These are phyloP conservation scores for Mucor saturninus DNA, from an alignment of 371 early-diverging fungal genomes.

Conservation along the genomic window DNA sequence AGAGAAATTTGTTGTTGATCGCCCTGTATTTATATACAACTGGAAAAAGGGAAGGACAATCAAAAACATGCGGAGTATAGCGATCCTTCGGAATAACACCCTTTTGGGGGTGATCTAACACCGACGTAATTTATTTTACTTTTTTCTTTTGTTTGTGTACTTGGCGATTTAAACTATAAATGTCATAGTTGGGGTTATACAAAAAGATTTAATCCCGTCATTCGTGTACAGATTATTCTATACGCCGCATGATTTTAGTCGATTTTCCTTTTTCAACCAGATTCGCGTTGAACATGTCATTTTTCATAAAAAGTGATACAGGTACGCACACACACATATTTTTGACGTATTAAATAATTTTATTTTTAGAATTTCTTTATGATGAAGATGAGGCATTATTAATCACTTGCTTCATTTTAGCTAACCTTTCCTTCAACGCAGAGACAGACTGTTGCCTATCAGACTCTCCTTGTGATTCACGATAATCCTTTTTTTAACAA, in stretches of 20 bases:
- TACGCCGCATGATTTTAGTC: background rate
- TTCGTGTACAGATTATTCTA: background rate
- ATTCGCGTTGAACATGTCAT: background rate
- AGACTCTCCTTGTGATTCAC: constrained; percentile 25
- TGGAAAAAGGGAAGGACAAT: too few relatives aligned
- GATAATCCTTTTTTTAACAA: constrained; percentile 5
- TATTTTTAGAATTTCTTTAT: background rate
- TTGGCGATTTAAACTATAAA: too few relatives aligned
- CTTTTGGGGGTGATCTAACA: too few relatives aligned
- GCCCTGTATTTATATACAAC: background rate
- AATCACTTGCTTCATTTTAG: constrained; percentile 57
- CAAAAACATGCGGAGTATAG: too few relatives aligned
- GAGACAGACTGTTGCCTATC: constrained; percentile 59
- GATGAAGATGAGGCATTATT: constrained; percentile 33
- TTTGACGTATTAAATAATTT: constrained; percentile 7
- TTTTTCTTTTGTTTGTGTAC: background rate
- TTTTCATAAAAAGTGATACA: background rate
- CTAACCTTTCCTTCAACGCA: constrained; percentile 63
- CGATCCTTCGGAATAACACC: too few relatives aligned
- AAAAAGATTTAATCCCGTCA: background rate
- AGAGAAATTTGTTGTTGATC: background rate
- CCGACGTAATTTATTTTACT: too few relatives aligned
- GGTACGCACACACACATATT: constrained; percentile 5
- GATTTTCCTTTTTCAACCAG: background rate
- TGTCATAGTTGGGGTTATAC: too few relatives aligned